Conservation (phyloP, 2,329 filamentous ascomycete genomes). For the Xylariaceae sp. region DNA sequence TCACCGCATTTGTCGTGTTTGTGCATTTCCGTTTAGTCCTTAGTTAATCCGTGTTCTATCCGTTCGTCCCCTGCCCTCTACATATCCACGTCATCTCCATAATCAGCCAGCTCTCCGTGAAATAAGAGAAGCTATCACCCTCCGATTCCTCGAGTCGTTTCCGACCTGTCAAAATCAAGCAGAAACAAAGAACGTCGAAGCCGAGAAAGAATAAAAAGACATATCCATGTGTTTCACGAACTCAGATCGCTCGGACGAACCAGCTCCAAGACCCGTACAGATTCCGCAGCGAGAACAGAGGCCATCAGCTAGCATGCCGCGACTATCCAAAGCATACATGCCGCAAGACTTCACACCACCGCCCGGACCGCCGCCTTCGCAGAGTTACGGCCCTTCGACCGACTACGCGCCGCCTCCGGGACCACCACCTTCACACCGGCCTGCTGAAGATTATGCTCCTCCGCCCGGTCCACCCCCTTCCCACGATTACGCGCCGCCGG, state of each 20-base stretch:
- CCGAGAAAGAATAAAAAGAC: background rate
- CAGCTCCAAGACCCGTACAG: constrained; percentile 36
- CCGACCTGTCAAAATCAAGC: background rate
- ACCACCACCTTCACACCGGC: constrained; percentile 12
- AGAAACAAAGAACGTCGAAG: background rate
- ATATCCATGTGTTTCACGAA: constrained; percentile 45
- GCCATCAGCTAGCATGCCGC: constrained; percentile 17
- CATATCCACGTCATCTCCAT: no score
- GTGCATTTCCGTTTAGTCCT: background rate
- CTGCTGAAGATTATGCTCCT: constrained; percentile 11
- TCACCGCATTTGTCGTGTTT: background rate
- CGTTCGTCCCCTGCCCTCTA: no score
- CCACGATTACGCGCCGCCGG: constrained; percentile 27
- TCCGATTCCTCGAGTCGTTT: background rate
- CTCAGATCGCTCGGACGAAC: constrained; percentile 38
- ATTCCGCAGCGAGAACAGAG: constrained; percentile 22
- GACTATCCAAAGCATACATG: constrained; percentile 21
- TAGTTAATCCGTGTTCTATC: background rate
- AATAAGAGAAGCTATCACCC: background rate
- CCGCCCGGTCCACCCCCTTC: constrained; percentile 22
- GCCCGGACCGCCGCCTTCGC: background rate
- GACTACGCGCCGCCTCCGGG: constrained; percentile 29
- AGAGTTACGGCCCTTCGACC: no score
- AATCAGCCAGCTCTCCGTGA: no score
- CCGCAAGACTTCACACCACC: constrained; percentile 17